A percentile compares a stretch with the other conserved stretches of the same genome.
These are phyloP conservation scores for Rusavskia elegans DNA, from an alignment of 495 filamentous ascomycete genomes.

Conservation along the genomic window DNA sequence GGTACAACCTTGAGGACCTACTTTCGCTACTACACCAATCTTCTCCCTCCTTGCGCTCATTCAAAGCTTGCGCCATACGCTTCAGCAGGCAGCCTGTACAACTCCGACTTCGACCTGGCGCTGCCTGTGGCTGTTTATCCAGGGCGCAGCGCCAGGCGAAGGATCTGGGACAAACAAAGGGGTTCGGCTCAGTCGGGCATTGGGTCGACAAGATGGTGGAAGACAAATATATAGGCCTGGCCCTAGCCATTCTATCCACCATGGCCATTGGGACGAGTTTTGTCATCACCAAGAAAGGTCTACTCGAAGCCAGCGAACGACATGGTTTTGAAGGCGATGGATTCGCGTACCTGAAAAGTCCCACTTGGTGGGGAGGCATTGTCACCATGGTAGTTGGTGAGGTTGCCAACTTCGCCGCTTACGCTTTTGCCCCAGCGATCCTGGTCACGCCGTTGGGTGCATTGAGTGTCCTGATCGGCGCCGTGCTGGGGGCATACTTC, in stretches of 20 bases:
- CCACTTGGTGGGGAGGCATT: slow-evolving; percentile 92
- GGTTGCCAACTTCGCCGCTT: slow-evolving; percentile 90
- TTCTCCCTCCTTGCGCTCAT: too few relatives aligned
- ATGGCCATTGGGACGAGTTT: slow-evolving; percentile 89
- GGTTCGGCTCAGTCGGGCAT: not conserved
- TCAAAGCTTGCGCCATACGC: too few relatives aligned
- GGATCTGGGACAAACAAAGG: not conserved
- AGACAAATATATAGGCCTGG: slow-evolving; percentile 74
- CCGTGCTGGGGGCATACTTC: slow-evolving; percentile 88
- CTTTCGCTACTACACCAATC: too few relatives aligned
- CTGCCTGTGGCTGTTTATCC: not conserved
- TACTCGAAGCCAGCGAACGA: slow-evolving; percentile 74
- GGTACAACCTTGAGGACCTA: too few relatives aligned
- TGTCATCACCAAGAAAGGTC: slow-evolving; percentile 86
- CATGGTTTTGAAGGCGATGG: slow-evolving; percentile 97
- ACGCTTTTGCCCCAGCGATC: slow-evolving; percentile 95
- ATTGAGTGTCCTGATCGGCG: slow-evolving; percentile 84
- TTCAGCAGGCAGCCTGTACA: too few relatives aligned
- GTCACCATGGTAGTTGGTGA: slow-evolving; percentile 73
- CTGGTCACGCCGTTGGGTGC: slow-evolving; percentile 90
- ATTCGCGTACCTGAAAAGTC: slow-evolving; percentile 80
- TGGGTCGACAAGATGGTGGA: slow-evolving; percentile 9
- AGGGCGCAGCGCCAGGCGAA: not conserved
- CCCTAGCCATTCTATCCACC: slow-evolving; percentile 78
- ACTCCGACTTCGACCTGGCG: not conserved